A percentile compares a stretch with the other conserved stretches of the same genome.
Evolutionary conservation across 129 eudicot genomes (phyloP).

Genomic region (Helianthus tuberosus): DNA sequence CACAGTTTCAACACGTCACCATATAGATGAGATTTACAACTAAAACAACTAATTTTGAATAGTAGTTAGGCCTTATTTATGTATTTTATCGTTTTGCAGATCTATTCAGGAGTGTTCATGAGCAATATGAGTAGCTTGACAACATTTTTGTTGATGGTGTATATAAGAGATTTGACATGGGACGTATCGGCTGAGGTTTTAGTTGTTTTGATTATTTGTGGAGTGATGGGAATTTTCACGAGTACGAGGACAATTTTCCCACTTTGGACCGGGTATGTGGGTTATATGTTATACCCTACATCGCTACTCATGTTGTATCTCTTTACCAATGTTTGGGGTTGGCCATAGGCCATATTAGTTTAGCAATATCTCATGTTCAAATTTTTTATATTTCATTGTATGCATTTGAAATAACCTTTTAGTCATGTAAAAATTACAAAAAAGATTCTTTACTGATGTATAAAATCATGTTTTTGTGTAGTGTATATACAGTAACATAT

Average conservation of each 20-base stretch:
- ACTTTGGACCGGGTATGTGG: slow-evolving; percentile 58
- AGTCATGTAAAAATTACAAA: not conserved
- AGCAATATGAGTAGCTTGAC: slow-evolving; percentile 55
- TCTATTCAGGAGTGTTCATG: slow-evolving; percentile 68
- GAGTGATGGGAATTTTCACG: slow-evolving; percentile 48
- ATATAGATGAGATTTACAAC: not conserved
- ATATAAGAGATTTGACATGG: slow-evolving; percentile 47
- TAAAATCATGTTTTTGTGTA: not conserved
- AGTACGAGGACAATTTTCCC: slow-evolving; percentile 56
- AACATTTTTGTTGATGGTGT: slow-evolving; percentile 49
- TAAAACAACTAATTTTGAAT: not conserved
- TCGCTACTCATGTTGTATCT: slow-evolving; percentile 55
- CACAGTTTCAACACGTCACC: too few relatives aligned
- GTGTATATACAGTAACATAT: not conserved
- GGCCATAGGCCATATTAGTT: slow-evolving; percentile 39
- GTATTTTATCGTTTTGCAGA: slow-evolving; percentile 27
- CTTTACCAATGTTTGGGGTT: slow-evolving; percentile 43
- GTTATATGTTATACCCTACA: slow-evolving; percentile 49
- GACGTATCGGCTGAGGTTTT: slow-evolving; percentile 72
- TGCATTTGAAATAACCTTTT: not conserved
- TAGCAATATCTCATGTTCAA: not conserved
- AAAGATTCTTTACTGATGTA: too few relatives aligned
- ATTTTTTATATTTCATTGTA: not conserved
- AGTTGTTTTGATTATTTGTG: slow-evolving; percentile 54
- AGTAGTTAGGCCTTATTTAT: not conserved